phyloP scores from a whole-genome alignment of 345 rosid species.

The Rhodamnia rubescens region DNA sequence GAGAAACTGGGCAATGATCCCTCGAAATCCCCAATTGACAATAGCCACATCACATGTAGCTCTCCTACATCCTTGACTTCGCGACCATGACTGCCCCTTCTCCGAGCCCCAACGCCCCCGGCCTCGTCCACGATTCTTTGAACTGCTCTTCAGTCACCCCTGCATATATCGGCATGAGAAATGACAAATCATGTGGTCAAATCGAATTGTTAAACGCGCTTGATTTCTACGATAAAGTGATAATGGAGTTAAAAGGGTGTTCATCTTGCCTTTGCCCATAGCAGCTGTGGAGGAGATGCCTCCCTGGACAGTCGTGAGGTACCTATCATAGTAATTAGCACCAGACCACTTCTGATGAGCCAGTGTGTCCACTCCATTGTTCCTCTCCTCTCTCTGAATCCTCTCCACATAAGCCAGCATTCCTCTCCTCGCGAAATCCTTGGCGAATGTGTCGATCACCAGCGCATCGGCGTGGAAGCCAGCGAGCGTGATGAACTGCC shows the following conservation, averaged over 20 bases:
- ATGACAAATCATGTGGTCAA: not conserved
- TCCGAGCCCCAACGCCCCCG: conserved; percentile 38
- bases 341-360: conserved; percentile 99
- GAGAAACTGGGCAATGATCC: conserved; percentile 10
- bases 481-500: conserved; percentile 95
- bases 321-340: conserved; percentile 81
- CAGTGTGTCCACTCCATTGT: conserved; percentile 81
- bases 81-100: conserved; percentile 59
- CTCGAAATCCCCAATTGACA: not conserved
- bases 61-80: conserved; percentile 63
- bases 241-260: not conserved
- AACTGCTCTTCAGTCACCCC: conserved; percentile 98
- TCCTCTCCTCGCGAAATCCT: conserved; percentile 72
- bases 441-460: conserved; percentile 72
- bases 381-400: conserved; percentile 98
- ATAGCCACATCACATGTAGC: not conserved
- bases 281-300: conserved; percentile 97
- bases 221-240: not conserved
- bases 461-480: conserved; percentile 95
- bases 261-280: conserved; percentile 80
- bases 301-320: conserved; percentile 85
- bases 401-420: conserved; percentile 95
- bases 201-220: not conserved
- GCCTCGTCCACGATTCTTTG: conserved; percentile 80
- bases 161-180: conserved; percentile 2